Conservation (phyloP, 305 asterid genomes). For the Coffea humblotiana region DNA sequence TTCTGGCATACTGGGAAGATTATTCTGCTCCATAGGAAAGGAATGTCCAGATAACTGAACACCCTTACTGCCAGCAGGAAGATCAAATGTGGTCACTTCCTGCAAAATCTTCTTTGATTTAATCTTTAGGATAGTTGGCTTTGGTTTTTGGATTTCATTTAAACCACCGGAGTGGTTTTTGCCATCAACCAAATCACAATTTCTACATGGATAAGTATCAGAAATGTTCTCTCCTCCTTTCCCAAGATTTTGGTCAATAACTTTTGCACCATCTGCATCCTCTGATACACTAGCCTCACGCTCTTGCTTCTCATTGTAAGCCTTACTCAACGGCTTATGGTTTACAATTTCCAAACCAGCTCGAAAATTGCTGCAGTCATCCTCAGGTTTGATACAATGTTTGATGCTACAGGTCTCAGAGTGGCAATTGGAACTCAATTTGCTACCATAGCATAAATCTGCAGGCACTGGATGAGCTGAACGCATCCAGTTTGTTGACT, state of each 20-base stretch:
- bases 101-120: slow-evolving; percentile 46
- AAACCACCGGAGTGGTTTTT: slow-evolving; percentile 31
- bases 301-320: slow-evolving; percentile 19
- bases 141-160: slow-evolving; percentile 44
- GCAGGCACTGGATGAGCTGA: slow-evolving; percentile 31
- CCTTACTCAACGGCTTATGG: slow-evolving; percentile 15
- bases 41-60: slow-evolving; percentile 35
- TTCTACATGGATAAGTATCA: slow-evolving; percentile 31
- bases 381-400: slow-evolving; percentile 12
- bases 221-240: slow-evolving; percentile 33
- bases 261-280: slow-evolving; percentile 30
- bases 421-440: slow-evolving; percentile 11
- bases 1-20: slow-evolving; percentile 17
- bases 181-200: slow-evolving; percentile 29
- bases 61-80: slow-evolving; percentile 28
- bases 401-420: slow-evolving; percentile 7
- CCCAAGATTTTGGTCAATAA: slow-evolving; percentile 27
- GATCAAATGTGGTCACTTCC: slow-evolving; percentile 33
- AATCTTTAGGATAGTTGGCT: slow-evolving; percentile 50
- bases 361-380: slow-evolving; percentile 12
- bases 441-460: slow-evolving; percentile 10
- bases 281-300: slow-evolving; percentile 15
- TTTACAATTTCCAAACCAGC: slow-evolving; percentile 18
- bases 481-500: slow-evolving; percentile 39
- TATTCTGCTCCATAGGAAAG: slow-evolving; percentile 33